These are phyloP conservation scores for Daldinia loculata DNA, from an alignment of 495 filamentous ascomycete species.

Conservation along the genomic window DNA sequence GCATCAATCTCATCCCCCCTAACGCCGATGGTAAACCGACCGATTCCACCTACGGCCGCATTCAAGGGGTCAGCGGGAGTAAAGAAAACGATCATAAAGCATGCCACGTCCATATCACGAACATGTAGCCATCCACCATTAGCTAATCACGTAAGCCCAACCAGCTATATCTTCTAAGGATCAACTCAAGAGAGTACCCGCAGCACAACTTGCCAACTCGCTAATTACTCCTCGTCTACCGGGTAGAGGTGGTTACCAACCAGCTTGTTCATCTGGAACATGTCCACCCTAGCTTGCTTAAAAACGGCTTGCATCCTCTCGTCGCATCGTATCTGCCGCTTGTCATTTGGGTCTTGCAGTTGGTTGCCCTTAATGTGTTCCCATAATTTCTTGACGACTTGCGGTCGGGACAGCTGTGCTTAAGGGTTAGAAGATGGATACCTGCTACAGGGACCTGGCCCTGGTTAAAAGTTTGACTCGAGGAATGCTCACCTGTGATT, in stretches of 20 bases:
- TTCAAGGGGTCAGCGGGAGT: neutral
- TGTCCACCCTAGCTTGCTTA: constrained; percentile 88
- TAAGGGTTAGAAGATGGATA: constrained; percentile 11
- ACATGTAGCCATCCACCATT: constrained; percentile 11
- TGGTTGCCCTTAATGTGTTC: constrained; percentile 86
- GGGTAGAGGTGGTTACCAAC: constrained; percentile 65
- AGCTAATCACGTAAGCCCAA: neutral
- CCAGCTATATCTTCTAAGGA: neutral
- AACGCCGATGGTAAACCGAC: constrained; percentile 6
- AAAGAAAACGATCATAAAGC: constrained; percentile 18
- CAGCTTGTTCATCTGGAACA: constrained; percentile 94
- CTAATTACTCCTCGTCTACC: constrained; percentile 55
- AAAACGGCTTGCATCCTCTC: constrained; percentile 89
- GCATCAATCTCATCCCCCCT: constrained; percentile 21
- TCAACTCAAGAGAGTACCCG: neutral
- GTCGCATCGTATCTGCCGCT: constrained; percentile 91
- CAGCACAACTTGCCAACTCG: neutral
- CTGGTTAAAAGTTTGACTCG: neutral
- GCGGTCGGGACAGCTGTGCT: constrained; percentile 82
- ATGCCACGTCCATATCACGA: constrained; percentile 12
- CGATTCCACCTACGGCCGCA: constrained; percentile 1
- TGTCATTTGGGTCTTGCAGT: constrained; percentile 89
- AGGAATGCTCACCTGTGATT: constrained; percentile 61
- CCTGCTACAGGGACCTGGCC: neutral
- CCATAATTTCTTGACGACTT: constrained; percentile 96